Evolutionary conservation across 352 stramenopile species (phyloP), one percentile per base, ranked within the genome.

Genomic region (Globisporangium sylvaticum): DNA sequence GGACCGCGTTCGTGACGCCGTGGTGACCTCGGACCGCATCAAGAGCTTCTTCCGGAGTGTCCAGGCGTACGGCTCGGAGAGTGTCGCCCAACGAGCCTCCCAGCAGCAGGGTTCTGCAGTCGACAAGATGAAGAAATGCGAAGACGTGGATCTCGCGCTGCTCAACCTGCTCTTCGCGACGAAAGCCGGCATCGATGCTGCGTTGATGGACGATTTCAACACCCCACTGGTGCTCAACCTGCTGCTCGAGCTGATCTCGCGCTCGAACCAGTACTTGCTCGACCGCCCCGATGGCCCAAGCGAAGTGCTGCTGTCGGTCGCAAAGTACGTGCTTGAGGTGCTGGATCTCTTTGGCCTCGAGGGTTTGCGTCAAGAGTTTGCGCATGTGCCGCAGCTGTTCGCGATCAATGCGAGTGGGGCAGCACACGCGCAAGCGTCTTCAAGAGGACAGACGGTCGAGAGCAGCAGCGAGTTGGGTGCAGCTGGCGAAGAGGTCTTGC

Each of bases 171-270:
- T 97, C 7, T 84, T 82, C 22, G 62, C 71, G 9, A 79, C 83
- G 12, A 83, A 86, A 66, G 65, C 71, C 7, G 67, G 77, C 7
- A 83, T 97, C 7, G 76, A 87, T 34, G 75, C 65, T 6, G 88
- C 81, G 24, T 69, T 98, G 27, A 65, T 77, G 14, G 78, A 97
- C 61, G 92, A 98, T 72, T 90, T 98, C 58, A 89, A 98, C 66
- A 98, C 90, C 1, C 90, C 92, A 2, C 61, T 57, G 2, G 94
- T 85, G 4, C 69, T 98, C 3, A 62, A 69, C 5, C 68, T 84
- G 12, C 46, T 98, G 9, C 67, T 88, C 20, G 77, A 92, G n/a
- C 65, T 98, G 5, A 74, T 97, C 31, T 81, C 81, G 24, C 73
- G 72, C 25, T 69, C 69, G 50, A 89, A 94, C 69, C 67, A 77